Evolutionary conservation across 108 stramenopile species (phyloP).

Genomic region (Hondaea fermentalgiana): DNA sequence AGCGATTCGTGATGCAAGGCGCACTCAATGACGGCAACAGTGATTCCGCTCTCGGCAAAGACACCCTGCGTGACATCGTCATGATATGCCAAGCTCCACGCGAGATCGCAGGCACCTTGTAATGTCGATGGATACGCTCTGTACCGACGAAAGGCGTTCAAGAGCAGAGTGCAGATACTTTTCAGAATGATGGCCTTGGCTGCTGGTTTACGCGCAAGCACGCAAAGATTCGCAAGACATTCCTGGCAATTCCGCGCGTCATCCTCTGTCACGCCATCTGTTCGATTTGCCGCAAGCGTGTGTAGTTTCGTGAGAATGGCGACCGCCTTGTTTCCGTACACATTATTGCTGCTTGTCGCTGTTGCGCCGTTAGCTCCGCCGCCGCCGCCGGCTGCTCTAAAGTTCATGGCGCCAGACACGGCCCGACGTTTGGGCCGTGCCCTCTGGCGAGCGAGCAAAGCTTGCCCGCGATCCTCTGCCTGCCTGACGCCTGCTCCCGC

Average conservation of each 20-base stretch:
- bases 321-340: not conserved
- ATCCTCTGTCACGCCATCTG: not conserved
- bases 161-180: not conserved
- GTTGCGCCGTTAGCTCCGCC: too few species aligned
- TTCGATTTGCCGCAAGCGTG: not conserved
- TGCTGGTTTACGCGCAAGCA: not conserved
- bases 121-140: not conserved
- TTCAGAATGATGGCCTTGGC: not conserved
- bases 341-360: not conserved
- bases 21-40: not conserved
- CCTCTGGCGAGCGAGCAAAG: too few species aligned
- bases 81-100: not conserved
- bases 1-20: not conserved
- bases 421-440: too few species aligned
- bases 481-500: too few species aligned
- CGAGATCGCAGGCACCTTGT: not conserved
- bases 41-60: not conserved
- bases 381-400: too few species aligned
- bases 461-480: too few species aligned
- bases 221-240: not conserved
- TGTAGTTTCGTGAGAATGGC: not conserved
- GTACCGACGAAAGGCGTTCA: not conserved
- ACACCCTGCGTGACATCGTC: not conserved
- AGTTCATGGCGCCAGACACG: too few species aligned
- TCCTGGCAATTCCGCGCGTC: not conserved